Base-by-base conservation (phyloP, 1,284 basidiomycete genomes). In the Apiotrichum sp. region DNA sequence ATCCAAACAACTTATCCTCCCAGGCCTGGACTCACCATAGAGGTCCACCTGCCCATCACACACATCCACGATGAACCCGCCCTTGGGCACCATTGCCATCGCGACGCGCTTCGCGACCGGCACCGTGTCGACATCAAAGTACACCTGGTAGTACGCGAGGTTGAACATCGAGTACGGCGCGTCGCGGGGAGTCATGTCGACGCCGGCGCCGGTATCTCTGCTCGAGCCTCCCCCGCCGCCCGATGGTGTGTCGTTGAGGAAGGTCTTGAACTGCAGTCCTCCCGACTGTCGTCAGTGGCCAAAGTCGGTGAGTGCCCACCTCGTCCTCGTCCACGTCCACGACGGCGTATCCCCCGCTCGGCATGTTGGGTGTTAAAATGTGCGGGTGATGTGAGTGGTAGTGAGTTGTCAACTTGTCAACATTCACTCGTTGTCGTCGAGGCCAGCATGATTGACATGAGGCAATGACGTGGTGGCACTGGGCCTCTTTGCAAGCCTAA, bases 11-110 rank as follows among this genome's bases (percentile, higher is more conserved):
- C 29, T 29, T 29, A 29, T 29, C 29, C 29, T 29, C 29, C 3
- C 40, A 41, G 7, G 4, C 16, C 29, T 2, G 7, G 42, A 48
- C 65, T 50, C 57, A 77, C 77, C 79, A 59, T 80, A 80, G 4
- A 80, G 65, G 58, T 80, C 79, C 1, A 79, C 75, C 47, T 75
- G 71, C 9, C 75, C 77, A 11, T 77, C 75, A 50, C 79, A 76
- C 0, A 74, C 73, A 22, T 77, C 73, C 16, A 65, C 61, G 14
- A 80, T 67, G 58, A 80, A 80, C 41, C 76, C 75, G 47, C 76
- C 69, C 13, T 69, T 65, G 2, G 78, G 79, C 14, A 79, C 65
- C 65, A 79, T 74, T 3, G 78, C 74, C 59, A 72, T 65, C 22
- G 66, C 72, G 35, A 76, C 72, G 10, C 78, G 69, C 52, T 77